Evolutionary conservation across 768 basidiomycete genomes (phyloP), one percentile per base, ranked within the genome.

Genomic region (Nevesoporus exiguus): DNA sequence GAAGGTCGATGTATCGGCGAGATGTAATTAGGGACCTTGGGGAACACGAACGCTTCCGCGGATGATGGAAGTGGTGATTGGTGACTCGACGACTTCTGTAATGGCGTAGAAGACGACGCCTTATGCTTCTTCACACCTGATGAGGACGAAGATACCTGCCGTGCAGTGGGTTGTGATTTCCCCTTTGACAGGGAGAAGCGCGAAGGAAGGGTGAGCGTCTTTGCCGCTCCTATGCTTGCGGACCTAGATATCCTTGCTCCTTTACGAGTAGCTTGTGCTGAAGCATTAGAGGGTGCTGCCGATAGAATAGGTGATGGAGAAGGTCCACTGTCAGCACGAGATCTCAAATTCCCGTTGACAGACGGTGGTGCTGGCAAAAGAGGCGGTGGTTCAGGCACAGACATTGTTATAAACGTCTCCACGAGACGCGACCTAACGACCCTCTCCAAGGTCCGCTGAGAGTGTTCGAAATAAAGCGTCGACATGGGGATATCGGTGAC

Each of bases 1-100:
- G 93, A 95, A 5, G 92, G 88, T 22, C 75, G 78, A 66, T 93
- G 93, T 46, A 90, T 77, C 0, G 82, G 77, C 2, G 93, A 96
- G 45, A 93, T 78, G 67, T 85, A 94, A 63, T 89, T 80, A 3
- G 89, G 83, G 10, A 70, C 64, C 40, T 59, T 52, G 11, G 58
- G 62, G 34, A 58, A 60, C 15, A 47, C 41, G 47, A 37, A 46
- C 31, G 51, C 45, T 48, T 55, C 55, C 24, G 58, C 9, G 24
- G 64, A 53, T 24, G 61, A 60, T 24, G 58, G 50, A 41, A 63
- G 64, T 5, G 68, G 53, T 3, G 61, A 55, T 21, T 62, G 66
- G 19, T 69, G 64, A 52, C 58, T 62, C 19, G 60, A 54, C 30
- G 69, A 58, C 52, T 56, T 68, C 49, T 63, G 60, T 36, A 61